Evolutionary conservation across 192 early-diverging fungal genomes (phyloP), one percentile per base, ranked within the genome.

Genomic region (Entomortierella chlamydospora): DNA sequence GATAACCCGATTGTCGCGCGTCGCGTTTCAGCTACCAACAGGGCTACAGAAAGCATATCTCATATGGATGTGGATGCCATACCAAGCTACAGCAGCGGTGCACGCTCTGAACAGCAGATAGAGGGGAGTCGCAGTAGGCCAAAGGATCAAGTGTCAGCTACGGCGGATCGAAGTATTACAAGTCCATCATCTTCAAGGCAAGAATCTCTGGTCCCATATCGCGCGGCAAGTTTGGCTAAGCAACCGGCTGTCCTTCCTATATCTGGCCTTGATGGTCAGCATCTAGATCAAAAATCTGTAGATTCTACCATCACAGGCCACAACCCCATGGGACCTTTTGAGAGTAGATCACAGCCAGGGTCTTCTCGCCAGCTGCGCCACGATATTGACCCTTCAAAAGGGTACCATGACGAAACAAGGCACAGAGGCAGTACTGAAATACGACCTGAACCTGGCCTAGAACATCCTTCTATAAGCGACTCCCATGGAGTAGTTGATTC

Each of bases 11-110:
- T 29, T 8, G 26, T 23, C 26, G 20, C 34, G 26, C 45, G 57
- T 18, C 57, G 37, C 18, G 17, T n/a, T 26, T 58, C 66, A 5
- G 68, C 47, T 28, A 26, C 68, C 47, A 59, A 61, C 39, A 51
- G 22, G 58, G 33, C 31, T 52, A 26, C 56, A 29, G 68, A 70
- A 29, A 43, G 47, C 30, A 47, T 61, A 26, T 70, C 68, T 1
- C 47, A 53, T 10, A 50, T 70, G 34, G 58, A 61, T 23, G 26
- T 54, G 29, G 42, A 43, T 54, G 23, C 57, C 26, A 47, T 29
- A 33, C 11, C 22, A 23, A 26, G 34, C 10, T 9, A 7, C 25
- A 30, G 2, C 8, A 43, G 57, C 9, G 6, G 3, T 12, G 41
- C 25, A 26, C 50, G 34, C 51, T 28, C 33, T 33, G 57, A 52